A percentile compares a stretch with the other conserved stretches of the same genome.
These are phyloP conservation scores for Hemileia vastatrix DNA, from an alignment of 1,284 basidiomycete genomes.

Conservation along the genomic window DNA sequence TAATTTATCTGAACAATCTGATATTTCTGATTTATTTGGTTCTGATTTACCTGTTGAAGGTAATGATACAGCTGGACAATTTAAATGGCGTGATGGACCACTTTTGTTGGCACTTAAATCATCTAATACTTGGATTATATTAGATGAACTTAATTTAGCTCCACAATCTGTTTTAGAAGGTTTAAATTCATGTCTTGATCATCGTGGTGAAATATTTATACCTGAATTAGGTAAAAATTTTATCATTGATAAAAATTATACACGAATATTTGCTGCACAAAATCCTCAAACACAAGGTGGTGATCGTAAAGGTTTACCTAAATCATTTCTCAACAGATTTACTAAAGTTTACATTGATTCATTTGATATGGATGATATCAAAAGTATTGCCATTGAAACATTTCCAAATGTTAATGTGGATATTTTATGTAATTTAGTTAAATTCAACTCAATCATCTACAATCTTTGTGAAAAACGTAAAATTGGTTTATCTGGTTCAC, in stretches of 20 bases:
- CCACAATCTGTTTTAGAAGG: no score
- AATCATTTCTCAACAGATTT: slow-evolving; percentile 43
- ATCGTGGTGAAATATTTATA: slow-evolving; percentile 39
- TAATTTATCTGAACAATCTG: slow-evolving; percentile 97
- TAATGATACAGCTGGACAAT: slow-evolving; percentile 58
- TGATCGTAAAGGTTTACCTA: slow-evolving; percentile 41
- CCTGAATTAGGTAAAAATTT: slow-evolving; percentile 42
- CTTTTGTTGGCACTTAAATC: slow-evolving; percentile 77
- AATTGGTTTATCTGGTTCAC: slow-evolving; percentile 74
- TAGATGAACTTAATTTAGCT: slow-evolving; percentile 98
- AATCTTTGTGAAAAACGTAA: slow-evolving; percentile 58
- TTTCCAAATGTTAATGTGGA: slow-evolving; percentile 46
- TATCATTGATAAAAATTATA: no score
- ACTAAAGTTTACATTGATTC: slow-evolving; percentile 43
- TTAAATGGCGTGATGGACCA: slow-evolving; percentile 94
- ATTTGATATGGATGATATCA: no score
- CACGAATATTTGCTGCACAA: no score
- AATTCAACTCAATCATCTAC: slow-evolving; percentile 68
- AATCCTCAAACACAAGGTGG: slow-evolving; percentile 44
- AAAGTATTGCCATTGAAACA: no score
- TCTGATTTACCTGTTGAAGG: slow-evolving; percentile 93
- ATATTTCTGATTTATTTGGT: slow-evolving; percentile 90
- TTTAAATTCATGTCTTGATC: no score
- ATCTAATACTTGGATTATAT: slow-evolving; percentile 85
- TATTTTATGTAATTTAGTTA: slow-evolving; percentile 65